Evolutionary conservation across 2,329 filamentous ascomycete species (phyloP).

Genomic region (Xylariaceae sp.): DNA sequence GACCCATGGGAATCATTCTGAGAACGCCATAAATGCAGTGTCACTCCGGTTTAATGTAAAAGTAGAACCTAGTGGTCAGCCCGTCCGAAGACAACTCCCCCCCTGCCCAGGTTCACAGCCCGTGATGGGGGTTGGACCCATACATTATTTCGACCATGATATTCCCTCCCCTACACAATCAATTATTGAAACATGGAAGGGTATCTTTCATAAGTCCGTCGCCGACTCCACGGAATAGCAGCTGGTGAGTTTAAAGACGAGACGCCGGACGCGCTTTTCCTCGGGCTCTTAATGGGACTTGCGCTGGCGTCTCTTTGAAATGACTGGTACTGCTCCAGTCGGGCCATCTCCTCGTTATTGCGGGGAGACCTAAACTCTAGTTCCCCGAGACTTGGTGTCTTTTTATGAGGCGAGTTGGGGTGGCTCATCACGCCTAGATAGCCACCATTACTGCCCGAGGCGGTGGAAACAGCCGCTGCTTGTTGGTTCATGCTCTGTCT

Average conservation of each 20-base stretch:
- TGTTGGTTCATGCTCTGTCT: slow-evolving; percentile 23
- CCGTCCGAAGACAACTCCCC: background rate
- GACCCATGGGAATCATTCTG: slow-evolving; percentile 8
- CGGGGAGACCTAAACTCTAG: slow-evolving; percentile 46
- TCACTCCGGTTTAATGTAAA: background rate
- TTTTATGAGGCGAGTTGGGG: slow-evolving; percentile 76
- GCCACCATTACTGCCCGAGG: slow-evolving; percentile 49
- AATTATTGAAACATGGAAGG: slow-evolving; percentile 32
- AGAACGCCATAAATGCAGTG: slow-evolving; percentile 25
- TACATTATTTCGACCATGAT: background rate
- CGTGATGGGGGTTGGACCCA: background rate
- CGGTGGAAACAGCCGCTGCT: slow-evolving; percentile 21
- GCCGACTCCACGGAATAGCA: slow-evolving; percentile 22
- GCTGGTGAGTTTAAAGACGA: slow-evolving; percentile 17
- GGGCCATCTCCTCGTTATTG: slow-evolving; percentile 58
- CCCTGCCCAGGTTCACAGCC: background rate
- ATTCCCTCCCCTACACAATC: background rate
- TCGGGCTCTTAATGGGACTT: slow-evolving; percentile 27
- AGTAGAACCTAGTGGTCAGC: background rate
- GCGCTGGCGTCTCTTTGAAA: slow-evolving; percentile 25
- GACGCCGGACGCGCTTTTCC: slow-evolving; percentile 28
- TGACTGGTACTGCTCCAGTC: slow-evolving; percentile 44
- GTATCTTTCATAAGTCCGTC: slow-evolving; percentile 29
- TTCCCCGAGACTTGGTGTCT: slow-evolving; percentile 60
- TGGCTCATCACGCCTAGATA: slow-evolving; percentile 76